Base-by-base conservation (phyloP, 495 filamentous ascomycete species). In the Xylaria bambusicola region DNA sequence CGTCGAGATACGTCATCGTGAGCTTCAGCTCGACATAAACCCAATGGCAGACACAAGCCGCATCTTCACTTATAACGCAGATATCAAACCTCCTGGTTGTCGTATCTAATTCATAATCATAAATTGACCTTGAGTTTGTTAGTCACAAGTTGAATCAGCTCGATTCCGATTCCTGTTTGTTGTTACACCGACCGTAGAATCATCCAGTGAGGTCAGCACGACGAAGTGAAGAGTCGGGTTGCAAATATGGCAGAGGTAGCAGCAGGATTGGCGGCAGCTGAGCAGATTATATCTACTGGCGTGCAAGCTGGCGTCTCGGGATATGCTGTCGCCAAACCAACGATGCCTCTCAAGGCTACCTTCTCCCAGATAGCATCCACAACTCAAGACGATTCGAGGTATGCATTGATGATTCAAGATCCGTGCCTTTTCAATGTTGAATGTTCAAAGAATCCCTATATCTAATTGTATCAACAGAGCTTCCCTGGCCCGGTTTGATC, bases 401-500 rank as follows among this genome's bases (percentile, higher is more conserved):
- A 59, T 29, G 60, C 35, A 2, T 31, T 47, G 0, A 6, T 23
- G n/a, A 31, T 20, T 15, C 21, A 10, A n/a, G n/a, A n/a, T n/a
- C n/a, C n/a, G n/a, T n/a, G n/a, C n/a, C n/a, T n/a, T n/a, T n/a
- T n/a, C n/a, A n/a, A n/a, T n/a, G n/a, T n/a, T n/a, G n/a, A n/a
- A n/a, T n/a, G n/a, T n/a, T n/a, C n/a, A n/a, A n/a, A n/a, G n/a
- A n/a, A n/a, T n/a, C n/a, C n/a, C n/a, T n/a, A n/a, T n/a, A n/a
- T n/a, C n/a, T n/a, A n/a, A n/a, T n/a, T n/a, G n/a, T 15, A 6
- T 7, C 36, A 38, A 38, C 33, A 68, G 67, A 7, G 63, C 62
- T 12, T 77, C 75, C 8, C 71, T 84, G 18, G 68, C 67, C 33
- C 72, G 81, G 45, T 75, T 75, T 4, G 60, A 75, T 46, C 79